Evolutionary conservation across 1,284 basidiomycete species (phyloP), one percentile per base, ranked within the genome.

Genomic region (Austroboletus niveus): DNA sequence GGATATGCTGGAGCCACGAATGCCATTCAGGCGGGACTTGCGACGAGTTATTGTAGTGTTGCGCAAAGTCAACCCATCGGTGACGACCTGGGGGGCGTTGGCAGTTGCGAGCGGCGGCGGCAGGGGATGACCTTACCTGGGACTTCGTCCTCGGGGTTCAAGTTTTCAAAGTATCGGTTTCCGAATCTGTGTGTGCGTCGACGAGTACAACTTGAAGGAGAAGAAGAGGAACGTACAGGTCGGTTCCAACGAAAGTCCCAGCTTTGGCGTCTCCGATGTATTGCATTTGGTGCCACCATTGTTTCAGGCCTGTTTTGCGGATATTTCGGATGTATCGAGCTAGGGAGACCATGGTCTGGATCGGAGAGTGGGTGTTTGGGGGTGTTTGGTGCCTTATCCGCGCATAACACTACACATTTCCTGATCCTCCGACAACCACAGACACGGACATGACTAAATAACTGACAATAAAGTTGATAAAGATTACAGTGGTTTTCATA

Each of bases 11-110:
- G 30, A 97, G 71, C 94, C 94, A 98, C 8, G 93, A 84, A 71
- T 95, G 93, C 95, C 95, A 97, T 71, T 94, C 93, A 2, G 93
- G 81, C 31, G 93, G 89, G 35, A 95, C 85, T 76, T 98, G 94
- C 0, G 91, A 82, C 10, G 90, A 91, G 66, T 96, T 90, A 72
- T 80, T 87, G 60, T 94, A 84, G 68, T 95, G 89, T 84, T 94
- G 92, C 34, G 86, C 79, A 64, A 82, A 93, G 74, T 96, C 94
- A 42, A 97, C 86, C 94, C 94, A 96, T 69, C 94, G 82, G 68
- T 94, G 92, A 63, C 94, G 90, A 63, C 92, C 92, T 92, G 58
- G 5, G 14, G 12, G 2, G 45, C 27, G 39, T 11, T 11, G 39
- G 8, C 3, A 38, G 15, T 38, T 9, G 32, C 32, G 32, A 34